Base-by-base conservation (phyloP, 495 filamentous ascomycete species). In the Aspergillus bertholletiae region DNA sequence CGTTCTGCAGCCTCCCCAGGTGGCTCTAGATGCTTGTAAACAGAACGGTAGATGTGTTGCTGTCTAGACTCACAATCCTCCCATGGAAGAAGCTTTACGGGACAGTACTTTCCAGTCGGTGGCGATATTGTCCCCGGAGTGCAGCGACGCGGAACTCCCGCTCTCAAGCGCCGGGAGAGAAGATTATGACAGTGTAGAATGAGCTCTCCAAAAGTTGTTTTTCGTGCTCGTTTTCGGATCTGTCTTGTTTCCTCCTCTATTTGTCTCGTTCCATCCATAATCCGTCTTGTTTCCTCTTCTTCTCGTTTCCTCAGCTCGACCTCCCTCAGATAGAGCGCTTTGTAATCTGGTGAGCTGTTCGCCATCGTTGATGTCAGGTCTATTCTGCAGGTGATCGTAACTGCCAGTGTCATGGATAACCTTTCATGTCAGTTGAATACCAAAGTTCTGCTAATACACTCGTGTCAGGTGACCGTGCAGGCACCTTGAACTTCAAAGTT, bases 171-270 rank as follows among this genome's bases (percentile, higher is more conserved):
- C 9, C 57, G 49, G 8, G 56, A 76, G 35, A 75, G 55, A 21
- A 72, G 54, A 48, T 64, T 51, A 39, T 75, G 67, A 52, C 67
- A 72, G 37, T 57, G 39, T 43, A 45, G 55, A 35, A 76, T 57
- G 56, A 73, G 64, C 51, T 73, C 74, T 55, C 23, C 51, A 51
- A 72, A 70, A 49, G 70, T 66, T 32, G 71, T 74, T 21, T 46
- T 21, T 24, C 26, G 7, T 24, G 17, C 43, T 7, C 12, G 26
- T 13, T 24, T 24, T 18, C 43, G n/a, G n/a, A n/a, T n/a, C n/a
- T n/a, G n/a, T n/a, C n/a, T n/a, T n/a, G n/a, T n/a, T n/a, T n/a
- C n/a, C n/a, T n/a, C n/a, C n/a, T n/a, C n/a, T n/a, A n/a, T n/a
- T n/a, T n/a, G n/a, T n/a, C n/a, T n/a, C n/a, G n/a, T n/a, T n/a